Evolutionary conservation across 176 grass and related monocot genomes (phyloP).

Genomic region (Oryza glumipatula): DNA sequence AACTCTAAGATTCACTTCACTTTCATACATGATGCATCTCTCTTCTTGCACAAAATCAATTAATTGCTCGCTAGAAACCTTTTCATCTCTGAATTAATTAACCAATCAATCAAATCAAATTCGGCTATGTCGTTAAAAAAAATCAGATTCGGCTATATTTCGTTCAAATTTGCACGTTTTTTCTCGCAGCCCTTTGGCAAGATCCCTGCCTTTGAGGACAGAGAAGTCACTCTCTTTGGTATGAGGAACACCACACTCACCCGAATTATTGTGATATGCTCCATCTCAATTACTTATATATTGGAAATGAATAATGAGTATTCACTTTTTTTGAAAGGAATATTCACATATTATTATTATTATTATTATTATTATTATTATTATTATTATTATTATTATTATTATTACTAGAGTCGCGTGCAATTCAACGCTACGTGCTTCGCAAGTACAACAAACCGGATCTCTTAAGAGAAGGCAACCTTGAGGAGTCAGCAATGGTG

Average conservation of each 20-base stretch:
- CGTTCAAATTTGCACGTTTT: not conserved
- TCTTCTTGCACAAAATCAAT: no score
- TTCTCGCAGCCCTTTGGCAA: conserved; percentile 34
- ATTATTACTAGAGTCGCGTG: not conserved
- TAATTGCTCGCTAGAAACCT: not conserved
- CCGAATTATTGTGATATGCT: no score
- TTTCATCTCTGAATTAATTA: not conserved
- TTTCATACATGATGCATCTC: no score
- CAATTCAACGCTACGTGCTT: conserved; percentile 31
- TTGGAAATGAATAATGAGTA: not conserved
- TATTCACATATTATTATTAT: no score
- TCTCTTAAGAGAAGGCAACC: not conserved
- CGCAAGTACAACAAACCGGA: not conserved
- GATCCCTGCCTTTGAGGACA: conserved; percentile 32
- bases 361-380: no score
- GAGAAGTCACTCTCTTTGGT: no score
- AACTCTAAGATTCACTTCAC: no score
- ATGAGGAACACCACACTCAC: not conserved
- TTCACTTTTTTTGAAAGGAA: not conserved
- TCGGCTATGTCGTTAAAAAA: not conserved
- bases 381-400: no score
- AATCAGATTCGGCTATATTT: not conserved
- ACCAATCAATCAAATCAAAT: rapidly evolving
- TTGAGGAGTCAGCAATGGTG: not conserved
- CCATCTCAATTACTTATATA: not conserved